Evolutionary conservation across 1,284 basidiomycete species (phyloP).

Genomic region (Rhodotorula sp.): DNA sequence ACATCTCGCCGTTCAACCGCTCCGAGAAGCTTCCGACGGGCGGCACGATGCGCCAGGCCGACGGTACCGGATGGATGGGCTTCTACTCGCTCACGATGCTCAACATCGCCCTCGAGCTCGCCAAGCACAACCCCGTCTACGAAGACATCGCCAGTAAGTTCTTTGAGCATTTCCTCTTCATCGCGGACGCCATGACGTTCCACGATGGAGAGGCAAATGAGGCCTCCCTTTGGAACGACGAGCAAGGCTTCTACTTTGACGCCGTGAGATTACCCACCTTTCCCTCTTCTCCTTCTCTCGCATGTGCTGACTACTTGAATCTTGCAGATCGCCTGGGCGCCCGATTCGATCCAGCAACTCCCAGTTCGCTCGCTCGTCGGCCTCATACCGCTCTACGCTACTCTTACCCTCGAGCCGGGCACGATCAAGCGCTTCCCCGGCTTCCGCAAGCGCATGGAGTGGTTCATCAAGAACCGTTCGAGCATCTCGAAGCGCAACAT

Average conservation of each 20-base stretch:
- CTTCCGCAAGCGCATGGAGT: conserved; percentile 97
- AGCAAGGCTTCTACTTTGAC: conserved; percentile 98
- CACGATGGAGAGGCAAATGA: conserved; percentile 57
- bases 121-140: conserved; percentile 95
- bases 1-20: conserved; percentile 96
- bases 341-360: conserved; percentile 65
- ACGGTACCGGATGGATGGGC: conserved; percentile 99
- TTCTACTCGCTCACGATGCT: conserved; percentile 97
- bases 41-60: conserved; percentile 77
- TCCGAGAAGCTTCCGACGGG: conserved; percentile 94
- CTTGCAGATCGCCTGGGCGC: conserved; percentile 43
- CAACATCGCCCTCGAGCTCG: conserved; percentile 93
- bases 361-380: conserved; percentile 91
- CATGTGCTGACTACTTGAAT: neutral
- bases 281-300: conserved; percentile 40
- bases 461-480: conserved; percentile 92
- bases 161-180: conserved; percentile 90
- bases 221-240: conserved; percentile 86
- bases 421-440: conserved; percentile 88
- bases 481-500: conserved; percentile 86
- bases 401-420: conserved; percentile 84
- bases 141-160: conserved; percentile 99
- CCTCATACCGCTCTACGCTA: conserved; percentile 91
- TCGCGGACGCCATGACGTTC: conserved; percentile 96
- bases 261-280: conserved; percentile 52